Percentiles rank a stretch among this genome's conserved stretches.
Conservation (phyloP, 106 monocot genomes). For the Iris macrosiphon region DNA sequence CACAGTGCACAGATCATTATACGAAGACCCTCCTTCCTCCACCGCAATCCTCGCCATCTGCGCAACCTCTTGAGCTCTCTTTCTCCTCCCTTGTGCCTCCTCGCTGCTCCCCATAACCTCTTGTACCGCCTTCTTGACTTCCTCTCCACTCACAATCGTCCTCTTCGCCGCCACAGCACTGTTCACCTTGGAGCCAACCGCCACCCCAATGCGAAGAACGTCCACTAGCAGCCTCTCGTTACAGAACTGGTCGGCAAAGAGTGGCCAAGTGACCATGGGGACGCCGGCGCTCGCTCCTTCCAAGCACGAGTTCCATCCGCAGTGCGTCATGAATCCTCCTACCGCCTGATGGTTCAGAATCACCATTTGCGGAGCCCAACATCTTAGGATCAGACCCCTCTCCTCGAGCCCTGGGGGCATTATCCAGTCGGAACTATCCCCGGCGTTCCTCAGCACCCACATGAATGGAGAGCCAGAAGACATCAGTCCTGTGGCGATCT, state of each 20-base stretch:
- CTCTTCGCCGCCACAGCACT: background rate
- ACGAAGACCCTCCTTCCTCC: slow-evolving; percentile 9
- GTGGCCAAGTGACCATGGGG: slow-evolving; percentile 11
- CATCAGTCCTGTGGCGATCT: slow-evolving; percentile 47
- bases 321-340: slow-evolving; percentile 5
- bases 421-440: slow-evolving; percentile 12
- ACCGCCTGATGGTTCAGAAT: background rate
- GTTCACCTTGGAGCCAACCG: background rate
- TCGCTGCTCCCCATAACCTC: background rate
- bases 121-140: slow-evolving; percentile 2
- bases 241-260: slow-evolving; percentile 9
- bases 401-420: too few relatives aligned
- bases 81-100: slow-evolving; percentile 1
- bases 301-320: slow-evolving; percentile 11
- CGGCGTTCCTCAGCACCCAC: slow-evolving; percentile 41
- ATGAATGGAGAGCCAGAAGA: slow-evolving; percentile 37
- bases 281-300: background rate
- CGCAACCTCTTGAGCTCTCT: slow-evolving; percentile 1
- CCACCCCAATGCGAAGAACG: slow-evolving; percentile 6
- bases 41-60: background rate
- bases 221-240: slow-evolving; percentile 19
- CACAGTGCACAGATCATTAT: background rate
- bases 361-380: slow-evolving; percentile 54
- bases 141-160: background rate
- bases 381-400: slow-evolving; percentile 28